Base-by-base conservation (phyloP, 352 stramenopile genomes). In the Thraustochytrium sp. region DNA sequence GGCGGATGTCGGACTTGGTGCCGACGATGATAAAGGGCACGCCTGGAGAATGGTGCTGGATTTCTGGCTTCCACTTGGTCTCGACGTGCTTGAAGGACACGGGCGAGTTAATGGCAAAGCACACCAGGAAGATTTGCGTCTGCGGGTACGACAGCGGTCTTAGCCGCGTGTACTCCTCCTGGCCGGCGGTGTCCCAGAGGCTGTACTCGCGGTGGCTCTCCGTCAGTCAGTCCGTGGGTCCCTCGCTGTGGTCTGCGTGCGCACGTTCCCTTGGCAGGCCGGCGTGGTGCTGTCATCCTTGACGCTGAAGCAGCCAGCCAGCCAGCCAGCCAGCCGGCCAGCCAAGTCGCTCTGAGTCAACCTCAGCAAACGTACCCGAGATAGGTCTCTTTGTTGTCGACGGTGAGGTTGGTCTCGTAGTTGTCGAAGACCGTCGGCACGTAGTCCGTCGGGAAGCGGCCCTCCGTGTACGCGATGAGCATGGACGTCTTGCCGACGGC, bases 81-180 rank as follows among this genome's bases (percentile, higher is more conserved):
- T 94, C 93, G 48, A 98, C 93, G 86, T 98, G 98, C 84, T 98
- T 94, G 86, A 98, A 98, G 8, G 92, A 97, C 11, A 90, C 92
- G 18, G 91, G 91, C 80, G 55, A 73, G 36, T 85, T 93, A 75
- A 98, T 92, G 29, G 92, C 94, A 88, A 97, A 98, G 86, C 94
- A 98, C 80, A 98, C 92, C 26, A 98, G 89, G 76, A 98, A 98
- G 23, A 98, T 93, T 76, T 98, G 93, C 23, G 95, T 98, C 87
- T 97, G 92, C 18, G 94, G 94, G 88, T 98, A 98, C 68, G 91
- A 96, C 62, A 98, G 88, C 64, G 94, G 94, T 34, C 95, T 91
- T 65, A 98, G 86, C 29, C 94, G 91, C 85, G 98, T 95, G 88
- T 98, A 98, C 89, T 98, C 95, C 82, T 98, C 95, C 86, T 98